A percentile compares a stretch with the other conserved stretches of the same genome.
Conservation (phyloP, 345 rosid species). For the Moricandia moricandioides region DNA sequence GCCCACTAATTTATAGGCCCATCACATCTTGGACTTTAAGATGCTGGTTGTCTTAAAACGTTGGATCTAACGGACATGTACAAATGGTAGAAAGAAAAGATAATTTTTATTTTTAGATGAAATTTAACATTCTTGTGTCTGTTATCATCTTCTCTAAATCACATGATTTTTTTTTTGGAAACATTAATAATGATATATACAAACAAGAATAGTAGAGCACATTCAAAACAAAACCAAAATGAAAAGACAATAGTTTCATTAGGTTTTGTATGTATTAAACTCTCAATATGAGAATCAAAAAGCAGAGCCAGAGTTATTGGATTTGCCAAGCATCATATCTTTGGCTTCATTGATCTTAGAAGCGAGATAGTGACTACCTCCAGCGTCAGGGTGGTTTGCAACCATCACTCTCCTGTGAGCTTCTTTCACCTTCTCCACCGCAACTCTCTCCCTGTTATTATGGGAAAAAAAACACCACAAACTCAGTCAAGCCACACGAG, state of each 20-base stretch:
- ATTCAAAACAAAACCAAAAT: constrained; percentile 2
- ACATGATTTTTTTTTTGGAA: constrained; percentile 3
- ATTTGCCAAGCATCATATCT: constrained; percentile 76
- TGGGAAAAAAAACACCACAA: not conserved
- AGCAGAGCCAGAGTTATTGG: constrained; percentile 60
- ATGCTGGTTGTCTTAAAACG: not conserved
- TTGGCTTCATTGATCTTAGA: constrained; percentile 90
- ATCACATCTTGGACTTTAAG: not conserved
- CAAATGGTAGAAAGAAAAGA: not conserved
- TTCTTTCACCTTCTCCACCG: constrained; percentile 72
- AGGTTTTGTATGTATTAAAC: not conserved
- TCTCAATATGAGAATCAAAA: constrained; percentile 39
- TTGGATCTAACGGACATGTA: not conserved
- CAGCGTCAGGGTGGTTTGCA: constrained; percentile 89
- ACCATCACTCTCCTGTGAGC: constrained; percentile 91
- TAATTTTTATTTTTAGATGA: not conserved
- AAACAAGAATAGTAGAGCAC: not conserved
- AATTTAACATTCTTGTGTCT: not conserved
- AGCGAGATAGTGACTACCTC: constrained; percentile 88
- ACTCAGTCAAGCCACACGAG: constrained; percentile 1
- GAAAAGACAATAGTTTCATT: not conserved
- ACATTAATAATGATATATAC: constrained; percentile 21
- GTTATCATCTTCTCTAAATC: not conserved
- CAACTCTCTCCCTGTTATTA: constrained; percentile 55
- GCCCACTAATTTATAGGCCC: constrained; percentile 6